These are phyloP conservation scores for Colletotrichum salicis DNA, from an alignment of 2,329 filamentous ascomycete genomes.

Conservation along the genomic window DNA sequence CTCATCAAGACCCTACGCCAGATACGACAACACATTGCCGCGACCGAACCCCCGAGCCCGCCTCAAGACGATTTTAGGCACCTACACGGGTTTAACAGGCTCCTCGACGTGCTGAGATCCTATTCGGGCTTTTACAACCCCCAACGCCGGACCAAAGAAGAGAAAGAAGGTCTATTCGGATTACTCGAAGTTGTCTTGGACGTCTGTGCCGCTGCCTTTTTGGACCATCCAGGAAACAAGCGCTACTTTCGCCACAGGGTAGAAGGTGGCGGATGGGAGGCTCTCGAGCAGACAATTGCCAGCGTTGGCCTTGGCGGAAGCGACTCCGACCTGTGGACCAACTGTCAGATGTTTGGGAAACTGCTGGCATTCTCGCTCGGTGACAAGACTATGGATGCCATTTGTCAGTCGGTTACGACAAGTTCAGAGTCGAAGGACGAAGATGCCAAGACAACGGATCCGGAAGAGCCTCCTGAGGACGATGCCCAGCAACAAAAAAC, in stretches of 20 bases:
- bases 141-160: constrained; percentile 67
- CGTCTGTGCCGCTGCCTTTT: constrained; percentile 79
- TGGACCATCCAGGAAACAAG: constrained; percentile 84
- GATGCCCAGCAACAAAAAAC: background rate
- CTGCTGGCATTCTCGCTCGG: constrained; percentile 84
- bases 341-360: constrained; percentile 81
- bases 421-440: constrained; percentile 6
- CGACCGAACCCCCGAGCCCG: constrained; percentile 56
- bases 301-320: constrained; percentile 73
- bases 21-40: constrained; percentile 71
- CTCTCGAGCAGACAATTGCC: constrained; percentile 77
- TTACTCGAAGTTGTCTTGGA: constrained; percentile 78
- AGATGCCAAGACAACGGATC: constrained; percentile 39
- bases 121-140: constrained; percentile 82
- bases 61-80: constrained; percentile 86
- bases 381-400: constrained; percentile 76
- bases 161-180: constrained; percentile 73
- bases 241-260: constrained; percentile 85
- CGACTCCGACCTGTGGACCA: constrained; percentile 75
- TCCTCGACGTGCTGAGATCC: constrained; percentile 75
- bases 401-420: constrained; percentile 67
- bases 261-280: constrained; percentile 81
- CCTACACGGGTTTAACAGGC: constrained; percentile 78
- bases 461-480: constrained; percentile 40
- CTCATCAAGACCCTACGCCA: constrained; percentile 69